Conservation (phyloP, 345 rosid genomes). For the Noccaea bulbosa region DNA sequence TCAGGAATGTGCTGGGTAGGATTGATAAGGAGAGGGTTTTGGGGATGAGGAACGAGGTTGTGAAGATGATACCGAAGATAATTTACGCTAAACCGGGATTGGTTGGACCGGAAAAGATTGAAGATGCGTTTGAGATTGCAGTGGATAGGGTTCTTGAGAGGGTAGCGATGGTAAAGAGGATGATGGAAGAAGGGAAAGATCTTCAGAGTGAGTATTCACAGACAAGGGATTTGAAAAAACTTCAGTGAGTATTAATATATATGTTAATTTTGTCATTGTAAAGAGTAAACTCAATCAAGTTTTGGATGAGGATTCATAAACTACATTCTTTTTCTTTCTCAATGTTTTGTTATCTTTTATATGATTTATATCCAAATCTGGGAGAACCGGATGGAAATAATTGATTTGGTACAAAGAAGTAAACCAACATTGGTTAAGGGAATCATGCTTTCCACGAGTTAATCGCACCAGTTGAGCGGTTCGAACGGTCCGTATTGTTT, state of each 20-base stretch:
- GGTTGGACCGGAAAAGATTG: constrained; percentile 35
- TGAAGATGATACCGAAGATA: constrained; percentile 58
- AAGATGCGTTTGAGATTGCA: constrained; percentile 65
- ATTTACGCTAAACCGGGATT: constrained; percentile 49
- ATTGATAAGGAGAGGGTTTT: constrained; percentile 22
- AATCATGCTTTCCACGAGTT: constrained; percentile 21
- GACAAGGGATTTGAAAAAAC: constrained; percentile 33
- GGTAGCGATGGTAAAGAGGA: constrained; percentile 41
- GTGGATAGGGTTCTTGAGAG: constrained; percentile 47
- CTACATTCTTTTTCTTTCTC: not conserved
- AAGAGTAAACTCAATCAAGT: too few relatives aligned
- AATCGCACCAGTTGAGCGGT: constrained; percentile 9
- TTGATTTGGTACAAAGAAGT: constrained; percentile 16
- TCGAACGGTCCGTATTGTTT: constrained; percentile 21
- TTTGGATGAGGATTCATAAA: too few relatives aligned
- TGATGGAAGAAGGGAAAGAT: constrained; percentile 34
- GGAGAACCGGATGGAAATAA: not conserved
- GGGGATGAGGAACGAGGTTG: constrained; percentile 58
- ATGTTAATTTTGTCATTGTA: too few relatives aligned
- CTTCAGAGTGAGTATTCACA: constrained; percentile 38
- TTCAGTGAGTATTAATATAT: not conserved
- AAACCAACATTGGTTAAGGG: not conserved
- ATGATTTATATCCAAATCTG: not conserved
- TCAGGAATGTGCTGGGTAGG: constrained; percentile 34
- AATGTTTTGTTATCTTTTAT: not conserved